Conservation (phyloP, 139 green algal species). For the Volvox africanus region DNA sequence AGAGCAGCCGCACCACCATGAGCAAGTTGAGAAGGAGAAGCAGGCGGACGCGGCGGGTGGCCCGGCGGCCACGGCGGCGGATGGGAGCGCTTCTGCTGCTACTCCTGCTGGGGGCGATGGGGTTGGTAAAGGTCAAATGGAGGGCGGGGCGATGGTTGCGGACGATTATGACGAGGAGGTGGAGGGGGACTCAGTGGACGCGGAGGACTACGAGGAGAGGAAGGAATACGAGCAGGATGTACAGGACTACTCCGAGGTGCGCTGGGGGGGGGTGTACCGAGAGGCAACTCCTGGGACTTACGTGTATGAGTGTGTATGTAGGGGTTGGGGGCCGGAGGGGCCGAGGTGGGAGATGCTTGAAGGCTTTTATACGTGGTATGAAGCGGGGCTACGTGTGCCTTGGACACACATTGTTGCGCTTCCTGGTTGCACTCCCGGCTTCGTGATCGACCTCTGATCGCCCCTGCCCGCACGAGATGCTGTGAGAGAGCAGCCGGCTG, state of each 20-base stretch:
- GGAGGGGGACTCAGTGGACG: constrained; percentile 10
- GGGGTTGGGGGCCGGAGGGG: no score
- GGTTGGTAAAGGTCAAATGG: not conserved
- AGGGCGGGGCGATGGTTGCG: constrained; percentile 34
- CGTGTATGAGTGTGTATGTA: no score
- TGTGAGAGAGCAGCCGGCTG: no score
- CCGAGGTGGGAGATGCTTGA: no score
- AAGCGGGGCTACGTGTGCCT: no score
- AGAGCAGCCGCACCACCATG: constrained; percentile 1
- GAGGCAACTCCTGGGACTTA: no score
- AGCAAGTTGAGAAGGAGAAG: constrained; percentile 18
- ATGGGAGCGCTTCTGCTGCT: not conserved
- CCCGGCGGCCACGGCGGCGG: not conserved
- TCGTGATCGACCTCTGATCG: no score
- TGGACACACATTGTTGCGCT: no score
- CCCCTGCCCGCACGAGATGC: no score
- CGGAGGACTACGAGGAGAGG: constrained; percentile 24
- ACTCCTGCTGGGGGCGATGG: not conserved
- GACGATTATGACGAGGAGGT: constrained; percentile 28
- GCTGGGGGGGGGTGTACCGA: no score
- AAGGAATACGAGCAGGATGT: constrained; percentile 7
- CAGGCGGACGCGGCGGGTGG: not conserved
- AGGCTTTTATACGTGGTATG: no score
- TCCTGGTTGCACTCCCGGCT: no score
- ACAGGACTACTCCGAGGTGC: constrained; percentile 15